Percentiles rank a stretch among this genome's conserved stretches.
These are phyloP conservation scores for Maudiozyma serrabonitensis DNA, from an alignment of 805 yeast genomes.

Conservation along the genomic window DNA sequence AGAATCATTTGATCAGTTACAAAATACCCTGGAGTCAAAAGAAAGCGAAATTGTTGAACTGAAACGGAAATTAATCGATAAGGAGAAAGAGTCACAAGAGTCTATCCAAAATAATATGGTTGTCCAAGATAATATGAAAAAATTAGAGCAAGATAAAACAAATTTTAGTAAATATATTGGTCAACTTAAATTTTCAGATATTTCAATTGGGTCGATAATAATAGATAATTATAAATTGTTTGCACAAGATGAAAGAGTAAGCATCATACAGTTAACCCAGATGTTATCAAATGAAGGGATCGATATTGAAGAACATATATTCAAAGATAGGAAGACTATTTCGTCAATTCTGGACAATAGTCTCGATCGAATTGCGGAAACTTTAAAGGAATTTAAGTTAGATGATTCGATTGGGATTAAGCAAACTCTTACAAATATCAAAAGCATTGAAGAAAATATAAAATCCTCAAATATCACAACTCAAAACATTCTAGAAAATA, in stretches of 20 bases:
- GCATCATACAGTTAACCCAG: neutral
- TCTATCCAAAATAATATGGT: neutral
- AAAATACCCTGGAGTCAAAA: neutral
- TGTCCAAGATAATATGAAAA: too few species aligned
- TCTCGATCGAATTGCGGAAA: neutral
- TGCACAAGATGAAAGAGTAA: neutral
- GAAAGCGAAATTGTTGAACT: neutral
- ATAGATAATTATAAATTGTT: neutral
- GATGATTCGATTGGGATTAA: neutral
- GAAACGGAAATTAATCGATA: neutral
- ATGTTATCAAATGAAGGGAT: neutral
- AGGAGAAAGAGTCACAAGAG: neutral
- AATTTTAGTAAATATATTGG: neutral
- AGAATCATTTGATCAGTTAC: neutral
- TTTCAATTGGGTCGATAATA: conserved; percentile 3
- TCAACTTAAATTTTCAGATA: neutral
- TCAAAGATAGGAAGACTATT: neutral
- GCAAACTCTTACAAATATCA: neutral
- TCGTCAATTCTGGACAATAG: neutral
- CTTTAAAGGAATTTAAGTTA: neutral
- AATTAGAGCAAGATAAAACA: neutral
- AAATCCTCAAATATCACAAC: neutral
- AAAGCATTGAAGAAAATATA: neutral
- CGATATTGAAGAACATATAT: neutral
- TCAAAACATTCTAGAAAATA: neutral